Percentiles rank a stretch among this genome's conserved stretches.
Conservation (phyloP, 169 alveolate species). For the Plasmodium gonderi region DNA sequence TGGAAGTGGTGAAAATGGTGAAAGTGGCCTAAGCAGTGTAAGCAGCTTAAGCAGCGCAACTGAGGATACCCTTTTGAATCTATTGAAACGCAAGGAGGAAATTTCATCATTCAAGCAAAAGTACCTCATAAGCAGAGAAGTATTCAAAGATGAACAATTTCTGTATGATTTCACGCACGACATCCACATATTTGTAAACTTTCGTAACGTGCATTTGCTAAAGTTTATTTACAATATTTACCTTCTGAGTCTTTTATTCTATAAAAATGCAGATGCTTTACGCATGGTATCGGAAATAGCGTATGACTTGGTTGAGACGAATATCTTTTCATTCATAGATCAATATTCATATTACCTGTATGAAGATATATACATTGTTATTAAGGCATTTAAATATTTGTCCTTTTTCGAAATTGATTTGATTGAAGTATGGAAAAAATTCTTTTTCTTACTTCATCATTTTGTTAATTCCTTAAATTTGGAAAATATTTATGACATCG, state of each 20-base stretch:
- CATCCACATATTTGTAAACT: slow-evolving; percentile 37
- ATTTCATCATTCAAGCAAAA: neutral
- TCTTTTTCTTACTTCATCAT: slow-evolving; percentile 22
- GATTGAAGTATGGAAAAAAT: slow-evolving; percentile 38
- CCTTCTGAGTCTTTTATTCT: slow-evolving; percentile 40
- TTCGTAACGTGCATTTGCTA: slow-evolving; percentile 32
- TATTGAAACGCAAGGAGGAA: neutral
- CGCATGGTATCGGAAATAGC: slow-evolving; percentile 41
- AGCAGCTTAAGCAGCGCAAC: neutral
- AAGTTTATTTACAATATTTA: slow-evolving; percentile 32
- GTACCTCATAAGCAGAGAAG: neutral
- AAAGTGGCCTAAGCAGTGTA: neutral
- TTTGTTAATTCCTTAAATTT: slow-evolving; percentile 40
- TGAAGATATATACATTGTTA: slow-evolving; percentile 46
- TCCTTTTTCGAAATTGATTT: slow-evolving; percentile 36
- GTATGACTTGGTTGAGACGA: slow-evolving; percentile 16
- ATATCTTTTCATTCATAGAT: slow-evolving; percentile 50
- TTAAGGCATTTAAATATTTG: slow-evolving; percentile 41
- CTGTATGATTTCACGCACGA: slow-evolving; percentile 48
- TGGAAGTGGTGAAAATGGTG: neutral
- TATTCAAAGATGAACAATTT: slow-evolving; percentile 10
- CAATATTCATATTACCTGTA: slow-evolving; percentile 46
- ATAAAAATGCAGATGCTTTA: slow-evolving; percentile 21
- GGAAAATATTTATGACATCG: slow-evolving; percentile 42
- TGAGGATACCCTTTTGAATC: neutral